Conservation (phyloP, 371 early-diverging fungal species). For the Dinochytrium kinnereticum region DNA sequence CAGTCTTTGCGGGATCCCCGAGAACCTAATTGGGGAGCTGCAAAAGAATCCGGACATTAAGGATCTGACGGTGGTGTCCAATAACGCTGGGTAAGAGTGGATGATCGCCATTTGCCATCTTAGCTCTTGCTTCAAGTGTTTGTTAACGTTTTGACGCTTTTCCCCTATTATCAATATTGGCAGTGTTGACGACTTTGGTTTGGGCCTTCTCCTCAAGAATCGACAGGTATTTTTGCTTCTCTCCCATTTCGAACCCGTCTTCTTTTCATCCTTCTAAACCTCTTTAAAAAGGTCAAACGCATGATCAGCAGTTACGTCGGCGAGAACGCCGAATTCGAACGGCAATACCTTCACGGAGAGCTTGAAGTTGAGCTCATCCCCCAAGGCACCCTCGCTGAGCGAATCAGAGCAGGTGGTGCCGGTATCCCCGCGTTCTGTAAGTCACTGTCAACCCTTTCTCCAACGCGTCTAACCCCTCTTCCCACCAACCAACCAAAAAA, state of each 20-base stretch:
- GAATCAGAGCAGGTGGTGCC: conserved; percentile 71
- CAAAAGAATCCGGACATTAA: conserved; percentile 57
- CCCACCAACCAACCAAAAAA: neutral
- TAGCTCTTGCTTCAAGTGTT: neutral
- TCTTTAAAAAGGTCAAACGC: conserved; percentile 70
- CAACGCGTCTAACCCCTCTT: neutral
- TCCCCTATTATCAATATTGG: neutral
- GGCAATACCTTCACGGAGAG: conserved; percentile 72
- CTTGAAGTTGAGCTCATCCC: conserved; percentile 75
- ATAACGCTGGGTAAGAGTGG: conserved; percentile 52
- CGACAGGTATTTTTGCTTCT: conserved; percentile 62
- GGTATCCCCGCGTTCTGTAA: conserved; percentile 72
- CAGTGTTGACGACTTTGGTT: conserved; percentile 65
- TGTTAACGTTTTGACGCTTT: neutral
- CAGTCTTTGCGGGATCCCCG: conserved; percentile 63
- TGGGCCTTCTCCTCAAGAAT: conserved; percentile 66
- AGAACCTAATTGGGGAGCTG: conserved; percentile 68
- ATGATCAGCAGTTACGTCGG: conserved; percentile 77
- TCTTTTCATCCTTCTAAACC: too few relatives aligned
- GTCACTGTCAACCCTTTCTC: neutral
- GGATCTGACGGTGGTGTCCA: conserved; percentile 70
- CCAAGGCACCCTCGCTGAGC: conserved; percentile 71
- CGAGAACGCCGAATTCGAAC: conserved; percentile 75
- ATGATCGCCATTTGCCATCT: neutral
- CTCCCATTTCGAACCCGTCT: too few relatives aligned